Conservation (phyloP, 257 asterid species). For the Fraxinus pennsylvanica region DNA sequence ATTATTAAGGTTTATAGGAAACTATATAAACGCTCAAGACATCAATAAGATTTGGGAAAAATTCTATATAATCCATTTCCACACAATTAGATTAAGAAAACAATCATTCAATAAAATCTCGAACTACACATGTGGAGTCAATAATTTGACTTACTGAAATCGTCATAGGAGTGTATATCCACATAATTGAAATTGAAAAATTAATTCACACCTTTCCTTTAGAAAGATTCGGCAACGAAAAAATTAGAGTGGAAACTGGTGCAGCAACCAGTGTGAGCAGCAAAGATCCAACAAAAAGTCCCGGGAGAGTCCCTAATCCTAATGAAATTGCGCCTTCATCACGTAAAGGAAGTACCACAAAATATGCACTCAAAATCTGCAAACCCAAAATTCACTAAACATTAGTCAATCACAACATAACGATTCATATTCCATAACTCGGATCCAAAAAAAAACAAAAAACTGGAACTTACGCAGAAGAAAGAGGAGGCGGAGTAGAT, state of each 20-base stretch:
- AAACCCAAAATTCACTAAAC: background rate
- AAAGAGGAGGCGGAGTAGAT: conserved; percentile 74
- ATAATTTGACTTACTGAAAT: background rate
- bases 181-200: background rate
- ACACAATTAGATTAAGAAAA: background rate
- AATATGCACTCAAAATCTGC: conserved; percentile 96
- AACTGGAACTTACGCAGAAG: conserved; percentile 62
- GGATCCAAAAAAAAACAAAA: background rate
- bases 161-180: background rate
- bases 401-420: background rate
- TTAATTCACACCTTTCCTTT: conserved; percentile 62
- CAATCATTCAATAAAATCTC: background rate
- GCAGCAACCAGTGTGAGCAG: conserved; percentile 87
- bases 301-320: conserved; percentile 79
- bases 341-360: conserved; percentile 93
- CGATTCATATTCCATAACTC: background rate
- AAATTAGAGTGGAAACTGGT: conserved; percentile 84
- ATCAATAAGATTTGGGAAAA: background rate
- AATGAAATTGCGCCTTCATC: conserved; percentile 99
- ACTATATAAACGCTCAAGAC: background rate
- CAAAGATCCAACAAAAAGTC: conserved; percentile 84
- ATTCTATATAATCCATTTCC: background rate
- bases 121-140: background rate
- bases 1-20: background rate
- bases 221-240: conserved; percentile 89